Evolutionary conservation across 768 basidiomycete genomes (phyloP).

Genomic region (Rhodosporidiobolus sp.): DNA sequence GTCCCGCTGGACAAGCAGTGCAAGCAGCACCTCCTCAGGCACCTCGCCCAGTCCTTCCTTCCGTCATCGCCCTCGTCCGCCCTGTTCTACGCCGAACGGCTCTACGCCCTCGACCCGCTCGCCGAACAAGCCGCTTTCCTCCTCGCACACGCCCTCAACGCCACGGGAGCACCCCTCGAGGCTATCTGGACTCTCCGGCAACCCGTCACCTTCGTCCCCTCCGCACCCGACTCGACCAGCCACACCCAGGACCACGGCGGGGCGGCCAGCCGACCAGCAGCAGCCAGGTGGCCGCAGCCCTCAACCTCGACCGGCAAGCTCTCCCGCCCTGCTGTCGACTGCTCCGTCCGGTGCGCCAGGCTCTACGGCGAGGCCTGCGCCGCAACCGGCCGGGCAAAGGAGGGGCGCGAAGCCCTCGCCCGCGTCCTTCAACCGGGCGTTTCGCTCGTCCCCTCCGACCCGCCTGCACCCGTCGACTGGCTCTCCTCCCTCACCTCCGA

Average conservation of each 20-base stretch:
- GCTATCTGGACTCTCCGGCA: slow-evolving; percentile 63
- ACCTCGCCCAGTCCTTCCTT: slow-evolving; percentile 13
- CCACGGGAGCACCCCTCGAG: slow-evolving; percentile 67
- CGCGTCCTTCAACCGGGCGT: slow-evolving; percentile 52
- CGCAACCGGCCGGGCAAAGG: slow-evolving; percentile 67
- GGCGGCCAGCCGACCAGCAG: background rate
- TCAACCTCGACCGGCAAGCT: background rate
- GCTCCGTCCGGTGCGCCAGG: slow-evolving; percentile 72
- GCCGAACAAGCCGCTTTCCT: slow-evolving; percentile 81
- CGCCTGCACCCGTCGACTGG: slow-evolving; percentile 3
- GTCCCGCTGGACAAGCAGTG: background rate
- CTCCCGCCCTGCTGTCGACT: slow-evolving; percentile 59
- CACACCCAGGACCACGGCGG: slow-evolving; percentile 6
- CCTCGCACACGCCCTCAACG: slow-evolving; percentile 72
- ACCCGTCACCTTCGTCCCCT: slow-evolving; percentile 18
- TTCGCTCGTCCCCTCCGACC: slow-evolving; percentile 55
- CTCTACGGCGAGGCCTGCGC: slow-evolving; percentile 74
- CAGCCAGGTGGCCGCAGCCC: background rate
- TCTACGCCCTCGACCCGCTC: slow-evolving; percentile 65
- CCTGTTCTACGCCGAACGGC: slow-evolving; percentile 83
- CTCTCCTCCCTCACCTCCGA: background rate
- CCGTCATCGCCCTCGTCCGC: slow-evolving; percentile 55
- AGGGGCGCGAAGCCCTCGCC: slow-evolving; percentile 54
- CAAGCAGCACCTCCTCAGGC: slow-evolving; percentile 7
- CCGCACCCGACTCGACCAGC: too few species aligned